Base-by-base conservation (phyloP, 345 rosid genomes). In the Microcos paniculata region DNA sequence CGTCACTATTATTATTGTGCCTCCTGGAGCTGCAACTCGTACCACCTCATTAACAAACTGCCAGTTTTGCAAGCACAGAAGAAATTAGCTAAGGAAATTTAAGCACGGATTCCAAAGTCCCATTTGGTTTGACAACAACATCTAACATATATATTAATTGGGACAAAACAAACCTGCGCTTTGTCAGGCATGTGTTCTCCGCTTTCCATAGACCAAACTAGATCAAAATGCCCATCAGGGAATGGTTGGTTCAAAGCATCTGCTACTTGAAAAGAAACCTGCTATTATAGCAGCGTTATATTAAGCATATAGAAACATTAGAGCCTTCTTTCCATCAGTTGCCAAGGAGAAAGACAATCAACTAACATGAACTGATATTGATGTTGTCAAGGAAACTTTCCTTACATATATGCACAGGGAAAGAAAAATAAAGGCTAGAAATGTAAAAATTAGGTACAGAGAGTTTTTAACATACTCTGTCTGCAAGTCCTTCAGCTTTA, bases 171-270 rank as follows among this genome's bases (percentile, higher is more conserved):
- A 62, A 93, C 98, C 97, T 90, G 87, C 30, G 70, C 55, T 83
- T 92, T 94, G 71, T 94, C 92, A 45, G 97, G 97, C 93, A 94
- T 91, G 86, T 92, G 99, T 77, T 94, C 99, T 77, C 97, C 97
- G 38, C 99, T 94, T 86, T 92, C 99, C 98, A 92, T 94, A 40
- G 97, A 92, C 98, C 97, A 94, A 12, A 94, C 97, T 6, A 92
- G 86, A 84, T 94, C 93, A 76, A 94, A 94, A 51, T 80, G 83
- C 2, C 79, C 89, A 79, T 90, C 97, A 23, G 95, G 90, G 83
- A 94, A 94, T 51, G 99, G 99, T 78, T 94, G 98, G 15, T 87
- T 84, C 81, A 94, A 81, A 35, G 98, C 98, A 83, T 94, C 95
- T 59, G 90, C 98, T 70, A 94, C 98, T 88, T 84, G 95, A 82